Evolutionary conservation across 768 basidiomycete species (phyloP), one percentile per base, ranked within the genome.

Genomic region (Auriculariales sp.): DNA sequence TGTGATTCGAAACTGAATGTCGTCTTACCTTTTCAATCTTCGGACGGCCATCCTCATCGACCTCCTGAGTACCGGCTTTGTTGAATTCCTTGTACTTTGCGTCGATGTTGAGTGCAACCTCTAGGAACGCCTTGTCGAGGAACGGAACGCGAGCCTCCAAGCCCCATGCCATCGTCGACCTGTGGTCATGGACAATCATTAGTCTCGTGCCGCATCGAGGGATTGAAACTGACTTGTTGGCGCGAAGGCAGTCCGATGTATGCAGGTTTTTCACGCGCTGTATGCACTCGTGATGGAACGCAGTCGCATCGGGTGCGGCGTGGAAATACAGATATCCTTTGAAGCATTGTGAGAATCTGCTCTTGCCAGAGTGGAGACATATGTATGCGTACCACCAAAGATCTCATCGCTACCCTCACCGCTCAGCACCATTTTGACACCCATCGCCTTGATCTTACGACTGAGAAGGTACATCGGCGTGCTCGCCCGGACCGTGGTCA

Each of bases 151-250:
- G 89, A 2, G 92, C 92, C 64, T 99, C 95, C 44, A 99, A 79
- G 54, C 95, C 95, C 93, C 94, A 99, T 1, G 95, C 95, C 95
- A 99, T 98, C 6, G 95, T 98, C 25, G 93, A 95, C 61, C 87
- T 87, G 54, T 24, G 25, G 45, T 33, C 49, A 48, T 19, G n/a
- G 31, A 9, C 12, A 22, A 32, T 4, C 12, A 22, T 25, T 32
- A 24, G 31, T 33, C 22, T n/a, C n/a, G n/a, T 36, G 15, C 22
- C 3, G 28, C 15, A 33, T 14, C 27, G 30, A 10, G 39, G 17
- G 19, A 14, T n/a, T 11, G 28, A n/a, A 28, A 61, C 75, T 55
- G 53, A 87, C 89, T 99, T 99, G 78, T 99, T 99, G 52, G 95
- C 95, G 48, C 95, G 81, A 50, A 99, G 76, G 63, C 95, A 99